Base-by-base conservation (phyloP, 2,329 filamentous ascomycete species). In the Trichoderma sp. region DNA sequence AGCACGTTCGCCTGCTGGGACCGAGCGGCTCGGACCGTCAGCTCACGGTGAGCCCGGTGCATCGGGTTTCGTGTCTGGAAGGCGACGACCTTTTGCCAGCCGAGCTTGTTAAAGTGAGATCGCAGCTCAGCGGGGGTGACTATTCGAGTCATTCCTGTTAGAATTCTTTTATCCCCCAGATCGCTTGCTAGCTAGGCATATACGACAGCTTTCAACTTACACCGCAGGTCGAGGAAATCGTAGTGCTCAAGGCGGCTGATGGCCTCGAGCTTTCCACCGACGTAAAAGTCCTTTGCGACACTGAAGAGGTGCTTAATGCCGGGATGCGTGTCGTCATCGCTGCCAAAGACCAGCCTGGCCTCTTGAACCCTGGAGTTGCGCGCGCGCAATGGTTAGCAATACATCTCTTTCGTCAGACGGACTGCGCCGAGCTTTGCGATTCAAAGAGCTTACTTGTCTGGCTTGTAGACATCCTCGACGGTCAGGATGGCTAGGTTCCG, bases 41-140 rank as follows among this genome's bases (percentile, higher is more conserved):
- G 85, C 84, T 99, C 95, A 82, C 95, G 89, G 83, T 99, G 95
- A 79, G 95, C 95, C 77, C 95, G 92, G 86, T 99, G 95, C 95
- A 99, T 99, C 74, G 95, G 95, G 84, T 99, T 99, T 80, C 94
- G 86, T 72, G 95, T 99, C 87, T 99, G 95, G 91, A 99, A 99
- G 77, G 95, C 95, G 72, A 99, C 95, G 74, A 99, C 94, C 80
- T 91, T 90, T 81, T 92, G 90, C 95, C 95, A 99, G 83, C 95
- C 95, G 75, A 99, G 93, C 88, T 99, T 99, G 87, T 98, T 95
- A 78, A 99, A 99, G 86, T 98, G 94, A 72, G 92, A 85, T 76
- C 95, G 92, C 76, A 99, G 87, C 84, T 99, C 95, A 58, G 95
- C 90, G 71, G 95, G 95, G 12, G 95, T 96, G 83, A 94, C 91